These are phyloP conservation scores for Talaromyces sp. DNA, from an alignment of 2,329 filamentous ascomycete genomes.

Conservation along the genomic window DNA sequence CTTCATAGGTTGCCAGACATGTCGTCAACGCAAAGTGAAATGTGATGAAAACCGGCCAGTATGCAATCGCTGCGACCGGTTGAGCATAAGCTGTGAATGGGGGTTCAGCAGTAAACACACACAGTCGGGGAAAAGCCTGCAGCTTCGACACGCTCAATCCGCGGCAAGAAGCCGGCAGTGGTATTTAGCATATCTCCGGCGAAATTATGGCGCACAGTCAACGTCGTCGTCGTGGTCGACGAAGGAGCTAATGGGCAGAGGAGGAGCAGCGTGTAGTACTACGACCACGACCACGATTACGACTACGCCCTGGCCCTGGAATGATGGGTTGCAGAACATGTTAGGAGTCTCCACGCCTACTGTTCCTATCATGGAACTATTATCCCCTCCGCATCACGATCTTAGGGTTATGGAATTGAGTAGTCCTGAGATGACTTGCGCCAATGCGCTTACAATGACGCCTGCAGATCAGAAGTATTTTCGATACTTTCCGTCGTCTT, in stretches of 20 bases:
- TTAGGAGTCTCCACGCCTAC: neutral
- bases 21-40: slow-evolving; percentile 20
- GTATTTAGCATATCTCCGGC: neutral
- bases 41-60: slow-evolving; percentile 22
- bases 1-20: slow-evolving; percentile 37
- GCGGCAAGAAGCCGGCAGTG: neutral
- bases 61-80: slow-evolving; percentile 32
- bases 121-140: slow-evolving; percentile 21
- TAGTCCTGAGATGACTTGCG: slow-evolving; percentile 21
- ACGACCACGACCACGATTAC: neutral
- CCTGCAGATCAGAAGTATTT: slow-evolving; percentile 35
- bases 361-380: neutral
- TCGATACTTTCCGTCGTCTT: slow-evolving; percentile 34
- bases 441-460: slow-evolving; percentile 35
- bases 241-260: neutral
- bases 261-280: neutral
- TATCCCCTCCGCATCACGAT: slow-evolving; percentile 1
- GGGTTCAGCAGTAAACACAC: slow-evolving; percentile 27
- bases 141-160: neutral
- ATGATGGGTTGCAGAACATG: neutral
- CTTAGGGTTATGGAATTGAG: neutral
- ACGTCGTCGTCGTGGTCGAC: neutral
- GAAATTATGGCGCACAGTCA: neutral
- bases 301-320: slow-evolving; percentile 1
- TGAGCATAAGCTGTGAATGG: slow-evolving; percentile 36